These are phyloP conservation scores for Corynascus novoguineensis DNA, from an alignment of 495 filamentous ascomycete genomes.

Conservation along the genomic window DNA sequence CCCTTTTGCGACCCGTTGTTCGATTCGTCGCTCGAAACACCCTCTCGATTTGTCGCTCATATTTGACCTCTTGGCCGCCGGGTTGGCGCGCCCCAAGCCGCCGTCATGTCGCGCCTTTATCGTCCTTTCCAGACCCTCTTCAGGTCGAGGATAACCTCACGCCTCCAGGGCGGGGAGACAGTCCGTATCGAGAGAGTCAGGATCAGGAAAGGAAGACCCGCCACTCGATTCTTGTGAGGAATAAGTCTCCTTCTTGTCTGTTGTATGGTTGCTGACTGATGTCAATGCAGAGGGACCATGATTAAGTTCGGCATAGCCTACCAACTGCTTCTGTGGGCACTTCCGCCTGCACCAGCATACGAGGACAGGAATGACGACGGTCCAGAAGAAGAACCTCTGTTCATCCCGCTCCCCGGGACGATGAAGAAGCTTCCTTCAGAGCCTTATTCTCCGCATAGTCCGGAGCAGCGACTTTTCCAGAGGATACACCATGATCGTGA, in stretches of 20 bases:
- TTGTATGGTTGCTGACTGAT: neutral
- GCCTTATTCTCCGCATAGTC: constrained; percentile 56
- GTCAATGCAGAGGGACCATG: neutral
- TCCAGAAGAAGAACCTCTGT: constrained; percentile 31
- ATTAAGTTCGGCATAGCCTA: constrained; percentile 24
- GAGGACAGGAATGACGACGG: constrained; percentile 19
- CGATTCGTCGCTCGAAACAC: neutral
- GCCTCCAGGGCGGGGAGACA: constrained; percentile 14
- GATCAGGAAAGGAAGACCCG: constrained; percentile 20
- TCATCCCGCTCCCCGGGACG: constrained; percentile 59
- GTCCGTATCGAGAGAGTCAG: constrained; percentile 34
- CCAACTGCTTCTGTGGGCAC: constrained; percentile 20
- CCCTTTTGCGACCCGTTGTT: neutral
- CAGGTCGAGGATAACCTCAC: constrained; percentile 14
- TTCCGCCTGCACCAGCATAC: neutral
- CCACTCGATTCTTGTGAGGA: constrained; percentile 1
- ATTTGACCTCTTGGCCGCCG: constrained; percentile 39
- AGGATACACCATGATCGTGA: constrained; percentile 50
- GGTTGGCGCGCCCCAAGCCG: constrained; percentile 29
- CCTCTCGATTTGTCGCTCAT: too few relatives aligned
- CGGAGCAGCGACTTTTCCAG: constrained; percentile 66
- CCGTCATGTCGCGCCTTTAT: constrained; percentile 35
- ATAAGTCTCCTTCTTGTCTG: neutral
- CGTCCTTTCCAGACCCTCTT: constrained; percentile 25
- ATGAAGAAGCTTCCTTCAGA: constrained; percentile 36